Evolutionary conservation across 2,329 filamentous ascomycete genomes (phyloP).

Genomic region (Talaromyces sp.): DNA sequence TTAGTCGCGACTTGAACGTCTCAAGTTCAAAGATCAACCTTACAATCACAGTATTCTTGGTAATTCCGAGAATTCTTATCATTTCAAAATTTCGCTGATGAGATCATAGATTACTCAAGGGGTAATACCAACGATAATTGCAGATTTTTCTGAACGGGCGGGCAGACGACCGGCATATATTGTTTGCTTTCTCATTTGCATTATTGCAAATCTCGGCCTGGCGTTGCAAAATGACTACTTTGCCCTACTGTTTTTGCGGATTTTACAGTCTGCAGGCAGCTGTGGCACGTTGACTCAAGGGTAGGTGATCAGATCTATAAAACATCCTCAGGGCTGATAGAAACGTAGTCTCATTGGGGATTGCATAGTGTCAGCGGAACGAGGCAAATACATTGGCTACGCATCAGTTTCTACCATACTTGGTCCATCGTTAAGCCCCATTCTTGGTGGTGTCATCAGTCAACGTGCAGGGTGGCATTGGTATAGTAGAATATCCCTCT

Average conservation of each 20-base stretch:
- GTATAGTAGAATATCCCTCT: no score
- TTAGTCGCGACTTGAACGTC: conserved; percentile 34
- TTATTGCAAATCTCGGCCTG: conserved; percentile 36
- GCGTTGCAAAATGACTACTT: conserved; percentile 31
- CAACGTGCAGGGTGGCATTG: conserved; percentile 35
- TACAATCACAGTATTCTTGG: conserved; percentile 20
- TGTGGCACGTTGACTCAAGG: no score
- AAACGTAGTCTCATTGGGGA: no score
- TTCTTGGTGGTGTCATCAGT: conserved; percentile 31
- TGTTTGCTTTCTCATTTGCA: conserved; percentile 45
- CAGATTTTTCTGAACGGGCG: conserved; percentile 46
- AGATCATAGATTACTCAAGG: conserved; percentile 48
- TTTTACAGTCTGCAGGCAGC: conserved; percentile 33
- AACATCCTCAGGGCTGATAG: no score
- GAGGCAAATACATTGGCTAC: conserved; percentile 39
- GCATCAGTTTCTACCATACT: conserved; percentile 27
- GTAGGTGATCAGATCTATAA: no score
- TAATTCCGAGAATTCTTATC: no score
- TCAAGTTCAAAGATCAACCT: conserved; percentile 26
- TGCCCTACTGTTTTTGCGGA: conserved; percentile 31
- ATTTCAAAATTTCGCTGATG: no score
- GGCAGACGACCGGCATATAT: conserved; percentile 50
- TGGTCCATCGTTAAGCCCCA: conserved; percentile 31
- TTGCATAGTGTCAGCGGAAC: no score
- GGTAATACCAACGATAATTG: conserved; percentile 49